Base-by-base conservation (phyloP, 1,284 basidiomycete genomes). In the Spongispora temasekensis region DNA sequence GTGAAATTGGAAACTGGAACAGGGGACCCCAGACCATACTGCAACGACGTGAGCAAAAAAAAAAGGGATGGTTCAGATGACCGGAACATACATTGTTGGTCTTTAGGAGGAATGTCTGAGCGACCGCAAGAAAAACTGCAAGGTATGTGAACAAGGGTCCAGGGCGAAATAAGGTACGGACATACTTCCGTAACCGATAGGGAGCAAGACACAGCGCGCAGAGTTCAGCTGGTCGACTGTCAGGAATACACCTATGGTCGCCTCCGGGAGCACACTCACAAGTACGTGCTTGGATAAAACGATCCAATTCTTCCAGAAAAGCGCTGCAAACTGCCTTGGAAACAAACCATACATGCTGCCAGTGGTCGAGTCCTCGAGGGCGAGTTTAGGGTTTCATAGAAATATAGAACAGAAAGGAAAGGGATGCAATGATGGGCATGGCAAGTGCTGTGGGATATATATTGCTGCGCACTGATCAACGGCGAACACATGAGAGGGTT, bases 221-320 rank as follows among this genome's bases (percentile, higher is more conserved):
- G 89, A 57, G 65, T 90, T 92, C 50, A 90, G 73, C 85, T 87
- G 62, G 8, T 8, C 2, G 21, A 51, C 30, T 15, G 50, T 51
- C 21, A 30, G 28, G 7, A 7, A 51, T 5, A 12, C 15, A 19
- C 5, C 21, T 17, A 52, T n/a, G 30, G 21, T 8, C n/a, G 28
- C 7, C 23, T 15, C 32, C 32, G 15, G 8, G 23, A 7, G 21
- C 5, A 53, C 8, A 79, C 87, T 73, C 68, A 90, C 88, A 67
- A 85, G 76, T 58, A 85, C 81, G 71, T 87, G 86, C 70, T 84
- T 87, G 23, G 80, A 82, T 31, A 88, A 73, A 19, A 89, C 80
- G 56, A 88, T 89, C 87, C 86, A 90, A 66, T 92, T 91, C 81
- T 93, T 93, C 80, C 84, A 81, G 58, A 85, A 82, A 42, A 93